These are phyloP conservation scores for Diospyros kaki DNA, from an alignment of 148 eudicot species.

Conservation along the genomic window DNA sequence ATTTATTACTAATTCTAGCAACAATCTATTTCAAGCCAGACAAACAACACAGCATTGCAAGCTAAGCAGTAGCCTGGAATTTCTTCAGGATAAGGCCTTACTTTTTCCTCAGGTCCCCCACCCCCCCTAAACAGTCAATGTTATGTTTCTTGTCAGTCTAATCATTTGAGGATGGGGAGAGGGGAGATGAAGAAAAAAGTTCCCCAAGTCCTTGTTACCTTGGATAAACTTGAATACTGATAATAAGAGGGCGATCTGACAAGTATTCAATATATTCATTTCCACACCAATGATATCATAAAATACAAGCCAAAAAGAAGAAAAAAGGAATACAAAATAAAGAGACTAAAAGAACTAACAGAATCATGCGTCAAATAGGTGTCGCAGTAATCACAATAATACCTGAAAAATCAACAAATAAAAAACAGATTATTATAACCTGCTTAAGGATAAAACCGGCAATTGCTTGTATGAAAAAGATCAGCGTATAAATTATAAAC, in stretches of 20 bases:
- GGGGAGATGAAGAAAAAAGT: too few relatives aligned
- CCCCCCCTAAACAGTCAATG: too few relatives aligned
- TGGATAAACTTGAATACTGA: not conserved
- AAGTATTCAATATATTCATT: not conserved
- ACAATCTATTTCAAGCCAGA: not conserved
- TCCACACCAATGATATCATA: not conserved
- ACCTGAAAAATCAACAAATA: conserved; percentile 44
- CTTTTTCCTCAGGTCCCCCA: not conserved
- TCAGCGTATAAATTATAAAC: not conserved
- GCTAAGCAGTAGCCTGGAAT: not conserved
- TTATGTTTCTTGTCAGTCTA: too few relatives aligned
- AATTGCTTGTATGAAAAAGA: too few relatives aligned
- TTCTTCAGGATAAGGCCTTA: not conserved
- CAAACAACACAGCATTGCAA: not conserved
- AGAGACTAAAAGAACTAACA: conserved; percentile 31
- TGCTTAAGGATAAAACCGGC: too few relatives aligned
- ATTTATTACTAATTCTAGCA: not conserved
- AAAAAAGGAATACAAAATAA: not conserved
- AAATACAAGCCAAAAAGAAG: not conserved
- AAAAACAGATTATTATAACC: not conserved
- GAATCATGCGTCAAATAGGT: conserved; percentile 96
- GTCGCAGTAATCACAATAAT: conserved; percentile 93
- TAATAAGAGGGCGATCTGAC: not conserved
- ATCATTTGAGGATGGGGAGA: not conserved
- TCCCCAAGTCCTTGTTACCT: not conserved